Percentiles rank a stretch among this genome's conserved stretches.
Evolutionary conservation across 805 yeast genomes (phyloP).

Genomic region (Jamesozyma spencerorum): DNA sequence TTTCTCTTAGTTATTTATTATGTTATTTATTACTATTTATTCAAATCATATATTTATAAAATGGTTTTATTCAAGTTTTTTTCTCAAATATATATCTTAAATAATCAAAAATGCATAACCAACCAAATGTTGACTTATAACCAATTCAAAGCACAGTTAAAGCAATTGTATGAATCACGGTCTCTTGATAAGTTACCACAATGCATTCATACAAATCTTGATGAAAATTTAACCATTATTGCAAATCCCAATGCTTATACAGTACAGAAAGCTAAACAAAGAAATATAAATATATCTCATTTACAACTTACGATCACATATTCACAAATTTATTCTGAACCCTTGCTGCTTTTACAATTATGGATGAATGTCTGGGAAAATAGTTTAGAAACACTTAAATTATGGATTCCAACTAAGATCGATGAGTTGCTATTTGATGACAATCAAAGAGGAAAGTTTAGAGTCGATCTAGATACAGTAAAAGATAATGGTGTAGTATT

Average conservation of each 20-base stretch:
- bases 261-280: not conserved
- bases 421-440: not conserved
- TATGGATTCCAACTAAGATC: not conserved
- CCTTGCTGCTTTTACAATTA: slow-evolving; percentile 13
- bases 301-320: not conserved
- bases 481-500: slow-evolving; percentile 17
- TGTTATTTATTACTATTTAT: too few relatives aligned
- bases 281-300: not conserved
- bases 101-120: too few relatives aligned
- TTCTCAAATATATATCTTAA: too few relatives aligned
- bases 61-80: too few relatives aligned
- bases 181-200: slow-evolving; percentile 1
- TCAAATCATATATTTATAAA: too few relatives aligned
- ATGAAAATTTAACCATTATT: not conserved
- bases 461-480: not conserved
- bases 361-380: slow-evolving; percentile 9
- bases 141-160: slow-evolving; percentile 4
- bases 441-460: not conserved
- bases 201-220: slow-evolving; percentile 1
- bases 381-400: not conserved
- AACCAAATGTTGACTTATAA: slow-evolving; percentile 1
- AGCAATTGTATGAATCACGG: not conserved
- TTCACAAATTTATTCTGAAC: slow-evolving; percentile 15
- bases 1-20: slow-evolving; percentile 31
- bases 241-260: not conserved